Percentiles rank a stretch among this genome's conserved stretches.
Evolutionary conservation across 768 basidiomycete genomes (phyloP).

Genomic region (Rubroboletus satanas): DNA sequence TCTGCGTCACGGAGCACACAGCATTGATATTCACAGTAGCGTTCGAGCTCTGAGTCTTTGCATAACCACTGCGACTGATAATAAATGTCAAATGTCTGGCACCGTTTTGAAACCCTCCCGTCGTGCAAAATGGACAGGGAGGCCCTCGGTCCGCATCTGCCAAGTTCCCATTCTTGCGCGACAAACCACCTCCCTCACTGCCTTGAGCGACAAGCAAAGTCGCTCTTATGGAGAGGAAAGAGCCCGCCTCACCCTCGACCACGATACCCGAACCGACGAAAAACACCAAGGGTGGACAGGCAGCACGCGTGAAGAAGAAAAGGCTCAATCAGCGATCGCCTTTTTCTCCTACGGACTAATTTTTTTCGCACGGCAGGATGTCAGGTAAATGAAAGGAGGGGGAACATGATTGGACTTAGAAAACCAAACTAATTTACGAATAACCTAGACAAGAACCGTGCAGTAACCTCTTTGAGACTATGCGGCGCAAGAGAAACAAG

Average conservation of each 20-base stretch:
- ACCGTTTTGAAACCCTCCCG: slow-evolving; percentile 5
- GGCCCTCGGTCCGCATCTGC: slow-evolving; percentile 1
- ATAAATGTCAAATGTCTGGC: slow-evolving; percentile 22
- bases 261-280: slow-evolving; percentile 8
- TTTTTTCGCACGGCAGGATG: slow-evolving; percentile 16
- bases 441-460: slow-evolving; percentile 20
- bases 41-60: background rate
- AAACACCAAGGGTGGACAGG: slow-evolving; percentile 9
- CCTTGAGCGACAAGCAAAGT: slow-evolving; percentile 15
- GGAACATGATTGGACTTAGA: background rate
- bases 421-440: slow-evolving; percentile 21
- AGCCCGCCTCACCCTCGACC: slow-evolving; percentile 11
- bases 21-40: background rate
- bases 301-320: slow-evolving; percentile 13
- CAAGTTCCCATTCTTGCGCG: slow-evolving; percentile 18
- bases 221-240: slow-evolving; percentile 30
- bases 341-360: background rate
- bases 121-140: background rate
- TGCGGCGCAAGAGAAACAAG: background rate
- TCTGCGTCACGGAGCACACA: background rate
- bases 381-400: background rate
- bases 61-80: background rate
- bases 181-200: slow-evolving; percentile 31
- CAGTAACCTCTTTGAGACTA: background rate
- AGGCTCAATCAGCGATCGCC: background rate